Conservation (phyloP, 257 asterid genomes). For the Fraxinus anomala region DNA sequence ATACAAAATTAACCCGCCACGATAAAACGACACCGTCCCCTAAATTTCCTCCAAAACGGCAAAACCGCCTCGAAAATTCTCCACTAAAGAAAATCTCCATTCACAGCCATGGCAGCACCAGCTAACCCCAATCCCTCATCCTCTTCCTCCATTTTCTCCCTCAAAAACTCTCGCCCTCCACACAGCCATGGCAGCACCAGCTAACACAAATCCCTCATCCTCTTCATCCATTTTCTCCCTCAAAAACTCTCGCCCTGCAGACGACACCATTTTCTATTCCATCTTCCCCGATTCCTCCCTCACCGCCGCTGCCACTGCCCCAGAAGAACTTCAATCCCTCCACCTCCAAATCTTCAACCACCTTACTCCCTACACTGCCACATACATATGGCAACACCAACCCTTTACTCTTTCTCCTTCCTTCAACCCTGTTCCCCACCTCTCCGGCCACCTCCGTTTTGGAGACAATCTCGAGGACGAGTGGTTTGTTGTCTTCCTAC, state of each 20-base stretch:
- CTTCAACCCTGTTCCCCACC: conserved; percentile 54
- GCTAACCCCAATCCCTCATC: conserved; percentile 26
- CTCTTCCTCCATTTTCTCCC: conserved; percentile 55
- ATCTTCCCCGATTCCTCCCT: conserved; percentile 60
- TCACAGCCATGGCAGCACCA: conserved; percentile 44
- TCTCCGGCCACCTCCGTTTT: conserved; percentile 80
- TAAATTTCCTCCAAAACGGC: neutral
- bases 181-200: conserved; percentile 47
- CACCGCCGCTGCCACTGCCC: neutral
- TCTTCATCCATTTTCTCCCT: conserved; percentile 56
- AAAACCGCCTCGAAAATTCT: neutral
- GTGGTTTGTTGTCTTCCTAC: conserved; percentile 84
- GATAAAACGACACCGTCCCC: neutral
- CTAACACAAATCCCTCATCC: conserved; percentile 24
- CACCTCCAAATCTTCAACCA: conserved; percentile 66
- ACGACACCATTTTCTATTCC: conserved; percentile 71
- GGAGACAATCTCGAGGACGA: conserved; percentile 93
- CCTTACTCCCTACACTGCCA: conserved; percentile 44
- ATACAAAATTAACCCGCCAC: neutral
- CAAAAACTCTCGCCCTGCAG: conserved; percentile 49
- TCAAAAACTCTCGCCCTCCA: conserved; percentile 49
- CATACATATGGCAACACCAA: conserved; percentile 85
- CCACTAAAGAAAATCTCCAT: neutral
- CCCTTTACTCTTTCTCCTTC: conserved; percentile 60
- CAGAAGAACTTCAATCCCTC: conserved; percentile 55